Conservation (phyloP, 345 rosid genomes). For the Pistacia atlantica region DNA sequence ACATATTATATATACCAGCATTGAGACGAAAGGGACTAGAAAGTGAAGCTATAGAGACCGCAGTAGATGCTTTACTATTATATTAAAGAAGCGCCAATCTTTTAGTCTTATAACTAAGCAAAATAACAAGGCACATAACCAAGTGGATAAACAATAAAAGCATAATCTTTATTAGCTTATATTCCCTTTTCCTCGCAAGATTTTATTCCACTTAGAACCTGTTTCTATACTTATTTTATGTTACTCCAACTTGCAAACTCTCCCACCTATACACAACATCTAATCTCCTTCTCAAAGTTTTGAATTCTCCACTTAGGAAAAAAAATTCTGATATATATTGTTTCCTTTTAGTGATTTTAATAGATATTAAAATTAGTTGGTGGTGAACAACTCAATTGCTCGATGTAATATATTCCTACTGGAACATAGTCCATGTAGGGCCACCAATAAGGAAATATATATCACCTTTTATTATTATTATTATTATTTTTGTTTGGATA, state of each 20-base stretch:
- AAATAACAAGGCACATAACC: not conserved
- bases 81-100: not conserved
- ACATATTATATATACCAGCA: not conserved
- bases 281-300: not conserved
- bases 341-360: conserved; percentile 1
- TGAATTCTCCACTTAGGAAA: not conserved
- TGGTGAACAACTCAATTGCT: conserved; percentile 29
- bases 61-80: not conserved
- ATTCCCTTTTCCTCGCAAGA: conserved; percentile 18
- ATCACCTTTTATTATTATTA: not conserved
- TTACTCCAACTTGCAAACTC: conserved; percentile 27
- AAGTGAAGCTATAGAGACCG: not conserved
- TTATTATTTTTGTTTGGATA: not conserved
- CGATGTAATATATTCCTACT: not conserved
- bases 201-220: conserved; percentile 30
- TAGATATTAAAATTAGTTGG: conserved; percentile 19
- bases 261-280: conserved; percentile 15
- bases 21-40: not conserved
- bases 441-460: not conserved
- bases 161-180: conserved; percentile 20
- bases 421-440: too few species aligned
- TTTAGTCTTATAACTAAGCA: not conserved
- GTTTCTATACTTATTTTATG: not conserved
- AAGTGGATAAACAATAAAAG: conserved; percentile 13
- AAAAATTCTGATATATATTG: not conserved